Percentiles rank a stretch among this genome's conserved stretches.
phyloP scores from a whole-genome alignment of 495 filamentous ascomycete genomes.

The Umbilicaria muhlenbergii region DNA sequence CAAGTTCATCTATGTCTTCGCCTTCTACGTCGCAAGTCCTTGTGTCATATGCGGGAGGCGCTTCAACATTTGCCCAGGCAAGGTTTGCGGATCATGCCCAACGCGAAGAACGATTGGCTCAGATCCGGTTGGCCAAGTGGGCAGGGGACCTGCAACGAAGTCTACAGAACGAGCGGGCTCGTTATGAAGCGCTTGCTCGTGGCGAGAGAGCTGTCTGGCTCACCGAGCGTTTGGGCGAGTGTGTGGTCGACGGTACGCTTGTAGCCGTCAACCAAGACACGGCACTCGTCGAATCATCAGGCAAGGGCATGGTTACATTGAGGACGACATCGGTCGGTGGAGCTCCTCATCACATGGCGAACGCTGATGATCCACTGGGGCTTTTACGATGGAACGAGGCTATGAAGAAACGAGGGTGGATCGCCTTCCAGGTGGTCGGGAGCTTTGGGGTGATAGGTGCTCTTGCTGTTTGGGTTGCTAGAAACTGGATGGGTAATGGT shows the following conservation, averaged over 20 bases:
- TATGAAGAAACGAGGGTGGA: slow-evolving; percentile 46
- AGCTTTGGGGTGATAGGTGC: slow-evolving; percentile 60
- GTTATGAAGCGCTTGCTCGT: slow-evolving; percentile 54
- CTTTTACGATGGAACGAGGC: slow-evolving; percentile 56
- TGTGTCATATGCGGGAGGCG: slow-evolving; percentile 15
- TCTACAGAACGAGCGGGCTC: slow-evolving; percentile 61
- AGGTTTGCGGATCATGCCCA: slow-evolving; percentile 55
- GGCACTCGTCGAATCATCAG: slow-evolving; percentile 15
- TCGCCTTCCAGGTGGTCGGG: slow-evolving; percentile 65
- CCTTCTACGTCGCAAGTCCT: slow-evolving; percentile 14
- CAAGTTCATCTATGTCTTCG: slow-evolving; percentile 11
- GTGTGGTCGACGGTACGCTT: slow-evolving; percentile 54
- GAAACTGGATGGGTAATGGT: slow-evolving; percentile 20
- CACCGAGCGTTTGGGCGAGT: slow-evolving; percentile 57
- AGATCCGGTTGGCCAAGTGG: slow-evolving; percentile 76
- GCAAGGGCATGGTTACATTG: neutral
- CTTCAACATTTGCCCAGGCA: slow-evolving; percentile 51
- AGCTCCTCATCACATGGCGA: slow-evolving; percentile 15
- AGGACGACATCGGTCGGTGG: neutral
- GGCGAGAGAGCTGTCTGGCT: slow-evolving; percentile 70
- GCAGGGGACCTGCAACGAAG: slow-evolving; percentile 76
- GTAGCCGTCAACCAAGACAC: slow-evolving; percentile 32
- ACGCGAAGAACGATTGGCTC: slow-evolving; percentile 57
- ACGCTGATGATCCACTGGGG: slow-evolving; percentile 60
- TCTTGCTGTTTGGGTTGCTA: slow-evolving; percentile 47